Conservation (phyloP, 352 stramenopile species). For the Phytophthora niederhauseri region DNA sequence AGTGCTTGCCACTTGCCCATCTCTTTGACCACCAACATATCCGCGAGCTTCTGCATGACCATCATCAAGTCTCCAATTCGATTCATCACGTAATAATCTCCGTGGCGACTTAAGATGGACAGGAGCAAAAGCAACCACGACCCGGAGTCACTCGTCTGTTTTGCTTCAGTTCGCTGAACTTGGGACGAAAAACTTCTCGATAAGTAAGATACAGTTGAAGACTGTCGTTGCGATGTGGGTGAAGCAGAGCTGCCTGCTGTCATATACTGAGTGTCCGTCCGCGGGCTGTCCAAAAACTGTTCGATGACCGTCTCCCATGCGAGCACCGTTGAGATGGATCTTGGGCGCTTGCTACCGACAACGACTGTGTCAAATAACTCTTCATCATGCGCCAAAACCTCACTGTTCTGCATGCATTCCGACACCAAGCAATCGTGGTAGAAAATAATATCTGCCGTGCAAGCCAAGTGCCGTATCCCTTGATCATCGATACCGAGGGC, state of each 20-base stretch:
- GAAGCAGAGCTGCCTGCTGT: slow-evolving; percentile 24
- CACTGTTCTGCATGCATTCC: slow-evolving; percentile 23
- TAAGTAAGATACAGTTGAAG: slow-evolving; percentile 36
- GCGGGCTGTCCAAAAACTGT: slow-evolving; percentile 39
- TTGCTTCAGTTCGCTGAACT: slow-evolving; percentile 22
- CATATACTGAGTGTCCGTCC: slow-evolving; percentile 31
- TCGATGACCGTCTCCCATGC: slow-evolving; percentile 58
- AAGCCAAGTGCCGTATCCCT: slow-evolving; percentile 51
- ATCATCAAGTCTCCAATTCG: slow-evolving; percentile 68
- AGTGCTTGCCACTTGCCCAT: slow-evolving; percentile 56
- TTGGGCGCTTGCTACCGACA: slow-evolving; percentile 36
- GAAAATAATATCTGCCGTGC: slow-evolving; percentile 56
- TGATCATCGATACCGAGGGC: slow-evolving; percentile 51
- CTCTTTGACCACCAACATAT: slow-evolving; percentile 54
- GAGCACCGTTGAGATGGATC: slow-evolving; percentile 32
- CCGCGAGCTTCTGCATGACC: slow-evolving; percentile 48
- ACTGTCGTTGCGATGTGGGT: slow-evolving; percentile 27
- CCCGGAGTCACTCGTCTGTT: slow-evolving; percentile 42
- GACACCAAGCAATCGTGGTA: slow-evolving; percentile 62
- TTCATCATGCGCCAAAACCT: slow-evolving; percentile 20
- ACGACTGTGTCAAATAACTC: slow-evolving; percentile 21
- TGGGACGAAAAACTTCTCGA: slow-evolving; percentile 27
- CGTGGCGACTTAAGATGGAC: slow-evolving; percentile 51
- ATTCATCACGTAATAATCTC: slow-evolving; percentile 58
- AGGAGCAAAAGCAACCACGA: slow-evolving; percentile 58